phyloP scores from a whole-genome alignment of 2,329 filamentous ascomycete species.

The Taxawa tesnikishii region DNA sequence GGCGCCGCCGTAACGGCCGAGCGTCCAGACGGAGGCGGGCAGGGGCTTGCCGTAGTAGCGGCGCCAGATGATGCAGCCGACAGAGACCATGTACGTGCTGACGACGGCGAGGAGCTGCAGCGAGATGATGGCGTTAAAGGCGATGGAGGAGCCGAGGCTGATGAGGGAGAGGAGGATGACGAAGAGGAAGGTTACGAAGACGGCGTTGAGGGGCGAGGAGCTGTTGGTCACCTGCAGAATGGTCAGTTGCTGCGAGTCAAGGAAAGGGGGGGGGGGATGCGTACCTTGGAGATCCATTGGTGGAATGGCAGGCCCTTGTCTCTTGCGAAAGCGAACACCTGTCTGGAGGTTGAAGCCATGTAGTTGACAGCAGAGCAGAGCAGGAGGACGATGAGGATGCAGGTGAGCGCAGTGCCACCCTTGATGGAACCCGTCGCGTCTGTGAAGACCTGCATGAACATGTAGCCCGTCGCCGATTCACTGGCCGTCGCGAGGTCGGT shows the following conservation, averaged over 20 bases:
- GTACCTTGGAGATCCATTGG: not conserved
- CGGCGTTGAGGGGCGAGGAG: no score
- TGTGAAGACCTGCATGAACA: constrained; percentile 6
- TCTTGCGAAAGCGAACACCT: constrained; percentile 1
- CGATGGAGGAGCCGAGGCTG: not conserved
- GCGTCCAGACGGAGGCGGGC: not conserved
- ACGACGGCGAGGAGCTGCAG: not conserved
- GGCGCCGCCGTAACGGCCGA: not conserved
- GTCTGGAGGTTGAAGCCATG: constrained; percentile 4
- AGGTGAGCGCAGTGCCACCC: constrained; percentile 5
- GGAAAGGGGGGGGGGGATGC: no score
- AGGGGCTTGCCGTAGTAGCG: not conserved
- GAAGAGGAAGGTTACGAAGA: not conserved
- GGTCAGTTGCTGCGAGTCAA: no score
- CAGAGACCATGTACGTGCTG: not conserved
- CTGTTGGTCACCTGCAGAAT: no score
- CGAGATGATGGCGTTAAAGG: not conserved
- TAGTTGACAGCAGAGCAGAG: constrained; percentile 4
- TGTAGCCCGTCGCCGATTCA: not conserved
- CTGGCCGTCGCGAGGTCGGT: not conserved
- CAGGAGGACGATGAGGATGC: constrained; percentile 6
- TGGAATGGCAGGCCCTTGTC: not conserved
- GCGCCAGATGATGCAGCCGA: not conserved
- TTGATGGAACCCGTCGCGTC: constrained; percentile 5
- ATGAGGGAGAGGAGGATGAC: not conserved